A percentile compares a stretch with the other conserved stretches of the same genome.
phyloP scores from a whole-genome alignment of 306 rosid genomes.

The Mimosa pudica region DNA sequence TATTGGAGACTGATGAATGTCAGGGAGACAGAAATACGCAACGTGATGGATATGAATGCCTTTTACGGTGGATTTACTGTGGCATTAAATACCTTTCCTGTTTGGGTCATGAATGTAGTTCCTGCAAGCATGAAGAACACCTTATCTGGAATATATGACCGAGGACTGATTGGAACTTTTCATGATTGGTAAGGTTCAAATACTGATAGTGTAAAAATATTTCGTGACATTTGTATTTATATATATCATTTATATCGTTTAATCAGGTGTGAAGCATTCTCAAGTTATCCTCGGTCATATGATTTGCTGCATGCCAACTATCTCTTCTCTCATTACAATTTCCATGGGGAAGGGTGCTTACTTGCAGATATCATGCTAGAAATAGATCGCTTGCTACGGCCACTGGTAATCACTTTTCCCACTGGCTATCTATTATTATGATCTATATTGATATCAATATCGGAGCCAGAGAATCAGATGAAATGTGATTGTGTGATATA shows the following conservation, averaged over 20 bases:
- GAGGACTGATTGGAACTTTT: constrained; percentile 77
- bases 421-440: constrained; percentile 7
- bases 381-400: constrained; percentile 87
- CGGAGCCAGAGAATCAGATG: constrained; percentile 24
- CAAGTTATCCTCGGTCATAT: constrained; percentile 89
- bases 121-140: constrained; percentile 77
- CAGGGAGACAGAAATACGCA: constrained; percentile 65
- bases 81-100: constrained; percentile 61
- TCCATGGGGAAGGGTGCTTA: constrained; percentile 56
- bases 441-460: constrained; percentile 22
- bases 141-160: constrained; percentile 75
- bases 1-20: constrained; percentile 80
- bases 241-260: constrained; percentile 11
- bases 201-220: not conserved
- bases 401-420: constrained; percentile 60
- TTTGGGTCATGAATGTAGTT: constrained; percentile 90
- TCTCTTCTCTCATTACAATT: constrained; percentile 76
- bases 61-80: constrained; percentile 78
- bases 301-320: constrained; percentile 81
- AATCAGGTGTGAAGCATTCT: constrained; percentile 90
- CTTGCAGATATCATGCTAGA: constrained; percentile 89
- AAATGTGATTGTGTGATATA: not conserved
- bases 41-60: constrained; percentile 95
- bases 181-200: constrained; percentile 77
- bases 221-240: not conserved